These are phyloP conservation scores for Mycosarcoma maydis DNA, from an alignment of 1,284 basidiomycete genomes.

Conservation along the genomic window DNA sequence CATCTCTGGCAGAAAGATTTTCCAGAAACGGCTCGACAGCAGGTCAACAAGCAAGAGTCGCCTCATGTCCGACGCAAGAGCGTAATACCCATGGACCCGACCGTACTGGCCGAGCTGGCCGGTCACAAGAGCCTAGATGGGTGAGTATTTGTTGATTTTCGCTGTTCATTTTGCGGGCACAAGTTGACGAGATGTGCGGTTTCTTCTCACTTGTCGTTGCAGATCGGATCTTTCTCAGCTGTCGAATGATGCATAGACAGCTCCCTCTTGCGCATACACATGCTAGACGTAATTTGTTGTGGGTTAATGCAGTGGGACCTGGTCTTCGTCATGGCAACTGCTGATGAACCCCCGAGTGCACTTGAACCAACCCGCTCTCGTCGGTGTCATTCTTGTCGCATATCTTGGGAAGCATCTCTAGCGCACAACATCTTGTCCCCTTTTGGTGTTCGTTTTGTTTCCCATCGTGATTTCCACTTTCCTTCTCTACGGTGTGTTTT, in stretches of 20 bases:
- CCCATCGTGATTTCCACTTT: too few relatives aligned
- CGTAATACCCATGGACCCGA: conserved; percentile 68
- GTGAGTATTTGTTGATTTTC: too few relatives aligned
- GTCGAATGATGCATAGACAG: conserved; percentile 36
- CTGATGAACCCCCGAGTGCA: too few relatives aligned
- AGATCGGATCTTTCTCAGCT: conserved; percentile 29
- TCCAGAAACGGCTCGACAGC: conserved; percentile 50
- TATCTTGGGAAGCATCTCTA: too few relatives aligned
- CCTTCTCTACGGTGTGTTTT: too few relatives aligned
- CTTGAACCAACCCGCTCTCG: too few relatives aligned
- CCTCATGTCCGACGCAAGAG: conserved; percentile 65
- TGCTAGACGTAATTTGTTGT: not conserved
- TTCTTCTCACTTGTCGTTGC: not conserved
- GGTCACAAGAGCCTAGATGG: conserved; percentile 64
- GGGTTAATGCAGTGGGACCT: not conserved
- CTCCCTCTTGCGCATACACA: not conserved
- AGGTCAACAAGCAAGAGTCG: conserved; percentile 45
- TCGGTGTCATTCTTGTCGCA: too few relatives aligned
- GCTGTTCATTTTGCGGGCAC: too few relatives aligned
- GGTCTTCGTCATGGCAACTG: too few relatives aligned
- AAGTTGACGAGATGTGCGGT: not conserved
- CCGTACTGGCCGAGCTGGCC: conserved; percentile 66
- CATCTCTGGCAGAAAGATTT: conserved; percentile 36
- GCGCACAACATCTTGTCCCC: too few relatives aligned
- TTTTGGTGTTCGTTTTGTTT: too few relatives aligned